Base-by-base conservation (phyloP, 352 stramenopile species). In the Globisporangium orthogonon region DNA sequence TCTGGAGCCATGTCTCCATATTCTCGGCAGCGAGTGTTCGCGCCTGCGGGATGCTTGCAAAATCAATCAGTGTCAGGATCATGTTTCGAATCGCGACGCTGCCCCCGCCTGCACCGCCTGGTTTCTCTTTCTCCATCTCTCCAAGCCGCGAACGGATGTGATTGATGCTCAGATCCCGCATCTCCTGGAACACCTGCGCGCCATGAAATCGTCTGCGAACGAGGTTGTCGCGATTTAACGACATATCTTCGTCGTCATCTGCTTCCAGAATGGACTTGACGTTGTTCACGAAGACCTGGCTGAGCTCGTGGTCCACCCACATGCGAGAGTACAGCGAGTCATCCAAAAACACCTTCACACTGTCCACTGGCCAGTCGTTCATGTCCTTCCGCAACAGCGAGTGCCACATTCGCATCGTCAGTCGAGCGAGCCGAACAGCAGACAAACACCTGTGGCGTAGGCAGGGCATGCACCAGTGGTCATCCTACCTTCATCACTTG, bases 251-350 rank as follows among this genome's bases (percentile, higher is more conserved):
- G 5, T 57, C 60, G 3, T 71, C 54, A 3, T 48, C 43, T 4
- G 52, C 45, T 11, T 59, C 46, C 45, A 93, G 61, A 50, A 87
- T 74, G 0, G 81, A 87, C 62, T 91, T 95, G 37, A 95, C 70
- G 31, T 93, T 90, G 46, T 70, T 66, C 23, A 92, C 81, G 61
- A 95, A 95, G 5, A 73, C 50, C 30, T 74, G 74, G 46, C 83
- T 92, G n/a, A 91, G 61, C 35, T 91, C 81, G 50, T 93, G 79
- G 52, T 95, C 83, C 0, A 95, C 85, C 85, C 85, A 95, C 14
- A 86, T 66, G 47, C 85, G 75, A n/a, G 77, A 73, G 58, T 82
- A 83, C 11, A 95, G 67, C 4, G 85, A 89, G 64, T 95, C 85
- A 44, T 93, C 83, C 3, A 95, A 61, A 66, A 92, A 95, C 17